A percentile compares a stretch with the other conserved stretches of the same genome.
Conservation (phyloP, 345 rosid species). For the Eucalyptus albens region DNA sequence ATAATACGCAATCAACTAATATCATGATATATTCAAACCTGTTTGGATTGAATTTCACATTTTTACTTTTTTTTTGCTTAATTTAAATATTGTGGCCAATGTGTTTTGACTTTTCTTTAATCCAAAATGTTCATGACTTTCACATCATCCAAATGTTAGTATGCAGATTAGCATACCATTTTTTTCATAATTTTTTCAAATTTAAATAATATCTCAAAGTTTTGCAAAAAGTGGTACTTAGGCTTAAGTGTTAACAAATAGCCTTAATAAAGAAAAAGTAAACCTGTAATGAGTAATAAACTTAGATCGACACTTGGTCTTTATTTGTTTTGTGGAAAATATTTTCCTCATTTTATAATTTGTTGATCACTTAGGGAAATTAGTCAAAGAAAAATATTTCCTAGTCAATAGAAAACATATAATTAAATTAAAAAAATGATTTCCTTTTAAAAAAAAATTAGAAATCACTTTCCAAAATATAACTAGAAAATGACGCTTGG, state of each 20-base stretch:
- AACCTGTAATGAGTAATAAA: not conserved
- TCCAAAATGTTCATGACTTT: not conserved
- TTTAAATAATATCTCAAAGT: not conserved
- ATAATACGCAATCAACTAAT: not conserved
- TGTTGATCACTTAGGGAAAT: not conserved
- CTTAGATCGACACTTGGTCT: not conserved
- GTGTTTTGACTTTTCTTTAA: not conserved
- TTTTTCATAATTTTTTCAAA: too few relatives aligned
- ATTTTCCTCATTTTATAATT: not conserved
- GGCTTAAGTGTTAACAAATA: not conserved
- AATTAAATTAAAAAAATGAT: not conserved
- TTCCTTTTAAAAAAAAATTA: not conserved
- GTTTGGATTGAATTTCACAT: not conserved
- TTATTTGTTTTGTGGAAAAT: not conserved
- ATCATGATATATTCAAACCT: not conserved
- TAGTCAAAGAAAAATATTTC: not conserved
- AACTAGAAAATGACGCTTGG: not conserved
- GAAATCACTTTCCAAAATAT: not conserved
- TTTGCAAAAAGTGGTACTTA: not conserved
- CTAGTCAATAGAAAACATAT: not conserved
- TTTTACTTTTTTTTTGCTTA: not conserved
- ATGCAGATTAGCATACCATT: too few relatives aligned
- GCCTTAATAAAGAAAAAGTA: not conserved
- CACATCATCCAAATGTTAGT: not conserved
- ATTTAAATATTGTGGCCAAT: not conserved